Evolutionary conservation across 768 basidiomycete species (phyloP).

Genomic region (Piloderma croceum): DNA sequence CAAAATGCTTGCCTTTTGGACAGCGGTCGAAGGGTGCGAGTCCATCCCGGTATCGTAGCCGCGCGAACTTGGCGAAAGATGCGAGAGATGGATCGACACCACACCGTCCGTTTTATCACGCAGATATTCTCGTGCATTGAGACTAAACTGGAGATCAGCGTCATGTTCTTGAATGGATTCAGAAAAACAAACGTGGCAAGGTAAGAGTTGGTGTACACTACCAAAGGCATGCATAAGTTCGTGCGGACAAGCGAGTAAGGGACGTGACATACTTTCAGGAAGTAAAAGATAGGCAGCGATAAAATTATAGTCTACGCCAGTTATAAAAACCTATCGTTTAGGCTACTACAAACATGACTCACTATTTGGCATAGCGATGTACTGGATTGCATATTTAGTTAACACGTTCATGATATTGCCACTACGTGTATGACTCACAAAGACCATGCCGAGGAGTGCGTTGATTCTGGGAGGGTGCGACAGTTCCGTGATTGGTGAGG

Average conservation of each 20-base stretch:
- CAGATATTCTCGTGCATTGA: constrained; percentile 42
- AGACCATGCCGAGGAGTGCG: constrained; percentile 39
- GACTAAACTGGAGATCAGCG: constrained; percentile 18
- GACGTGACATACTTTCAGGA: constrained; percentile 41
- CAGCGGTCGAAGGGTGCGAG: background rate
- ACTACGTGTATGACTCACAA: constrained; percentile 17
- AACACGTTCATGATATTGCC: background rate
- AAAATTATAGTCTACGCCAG: constrained; percentile 29
- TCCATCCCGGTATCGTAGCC: constrained; percentile 2
- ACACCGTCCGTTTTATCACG: constrained; percentile 30
- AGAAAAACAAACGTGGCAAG: constrained; percentile 34
- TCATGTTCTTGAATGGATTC: background rate
- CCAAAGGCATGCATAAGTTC: background rate
- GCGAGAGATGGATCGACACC: constrained; percentile 40
- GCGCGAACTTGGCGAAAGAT: constrained; percentile 22
- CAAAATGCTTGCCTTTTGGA: background rate
- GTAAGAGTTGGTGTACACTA: constrained; percentile 55
- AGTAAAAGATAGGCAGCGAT: constrained; percentile 48
- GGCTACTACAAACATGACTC: constrained; percentile 7
- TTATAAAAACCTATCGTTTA: constrained; percentile 1
- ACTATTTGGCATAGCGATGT: constrained; percentile 48
- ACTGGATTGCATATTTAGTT: constrained; percentile 17
- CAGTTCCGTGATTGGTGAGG: background rate
- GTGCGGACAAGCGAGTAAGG: background rate
- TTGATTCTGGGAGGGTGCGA: constrained; percentile 34